Evolutionary conservation across 192 early-diverging fungal genomes (phyloP).

Genomic region (Helicostylum pulchrum): DNA sequence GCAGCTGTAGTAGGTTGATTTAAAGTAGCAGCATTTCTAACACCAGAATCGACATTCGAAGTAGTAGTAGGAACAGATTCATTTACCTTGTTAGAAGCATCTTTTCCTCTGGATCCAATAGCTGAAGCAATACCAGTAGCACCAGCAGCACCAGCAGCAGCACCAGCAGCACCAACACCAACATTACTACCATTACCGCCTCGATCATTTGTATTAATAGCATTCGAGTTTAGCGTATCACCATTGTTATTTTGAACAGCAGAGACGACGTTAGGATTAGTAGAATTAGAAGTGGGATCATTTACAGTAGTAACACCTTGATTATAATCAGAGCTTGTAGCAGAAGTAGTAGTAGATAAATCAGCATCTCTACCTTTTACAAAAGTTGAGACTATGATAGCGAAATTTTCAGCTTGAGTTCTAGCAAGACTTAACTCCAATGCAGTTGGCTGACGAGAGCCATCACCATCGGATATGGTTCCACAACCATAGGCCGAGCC

Average conservation of each 20-base stretch:
- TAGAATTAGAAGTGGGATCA: background rate
- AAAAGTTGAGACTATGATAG: slow-evolving; percentile 38
- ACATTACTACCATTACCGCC: background rate
- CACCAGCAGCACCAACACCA: background rate
- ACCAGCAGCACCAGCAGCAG: slow-evolving; percentile 3
- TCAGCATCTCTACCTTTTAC: slow-evolving; percentile 17
- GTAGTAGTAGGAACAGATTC: too few relatives aligned
- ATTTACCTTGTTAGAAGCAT: too few relatives aligned
- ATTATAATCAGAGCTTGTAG: background rate
- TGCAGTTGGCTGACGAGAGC: slow-evolving; percentile 56
- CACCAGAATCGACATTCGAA: too few relatives aligned
- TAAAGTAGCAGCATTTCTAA: too few relatives aligned
- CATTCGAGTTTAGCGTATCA: background rate
- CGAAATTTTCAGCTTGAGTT: slow-evolving; percentile 61
- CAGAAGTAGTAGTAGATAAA: background rate
- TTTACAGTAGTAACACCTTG: background rate
- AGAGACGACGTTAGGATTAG: background rate
- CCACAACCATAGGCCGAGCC: slow-evolving; percentile 36
- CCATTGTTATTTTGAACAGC: background rate
- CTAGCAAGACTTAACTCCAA: slow-evolving; percentile 60
- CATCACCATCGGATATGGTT: slow-evolving; percentile 55
- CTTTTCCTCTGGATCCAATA: too few relatives aligned
- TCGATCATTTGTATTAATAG: background rate
- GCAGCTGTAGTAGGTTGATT: too few relatives aligned
- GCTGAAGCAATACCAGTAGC: background rate